Conservation (phyloP, 257 asterid genomes). For the Solanum virginianum region DNA sequence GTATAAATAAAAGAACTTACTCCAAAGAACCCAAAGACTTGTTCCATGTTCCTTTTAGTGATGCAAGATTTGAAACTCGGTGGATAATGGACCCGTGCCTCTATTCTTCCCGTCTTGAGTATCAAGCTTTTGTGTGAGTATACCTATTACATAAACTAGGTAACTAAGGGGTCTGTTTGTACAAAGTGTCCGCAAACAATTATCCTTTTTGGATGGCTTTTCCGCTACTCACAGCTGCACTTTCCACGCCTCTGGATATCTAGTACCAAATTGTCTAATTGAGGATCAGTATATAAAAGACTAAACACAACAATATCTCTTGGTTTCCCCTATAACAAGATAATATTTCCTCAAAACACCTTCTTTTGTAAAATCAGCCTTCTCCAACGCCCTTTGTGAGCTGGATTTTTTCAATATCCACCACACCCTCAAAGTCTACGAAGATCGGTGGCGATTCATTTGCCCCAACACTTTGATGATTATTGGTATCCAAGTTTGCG, state of each 20-base stretch:
- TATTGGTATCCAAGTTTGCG: slow-evolving; percentile 53
- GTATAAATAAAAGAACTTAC: neutral
- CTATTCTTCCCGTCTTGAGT: too few relatives aligned
- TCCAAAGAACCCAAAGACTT: neutral
- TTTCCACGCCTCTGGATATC: neutral
- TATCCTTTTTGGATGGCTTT: neutral
- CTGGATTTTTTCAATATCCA: slow-evolving; percentile 47
- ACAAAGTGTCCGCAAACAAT: too few relatives aligned
- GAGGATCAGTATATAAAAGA: slow-evolving; percentile 38
- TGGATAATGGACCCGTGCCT: too few relatives aligned
- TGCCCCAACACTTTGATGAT: slow-evolving; percentile 58
- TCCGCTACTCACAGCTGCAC: neutral
- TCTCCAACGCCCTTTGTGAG: slow-evolving; percentile 68
- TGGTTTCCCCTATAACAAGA: slow-evolving; percentile 35
- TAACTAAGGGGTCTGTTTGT: too few relatives aligned
- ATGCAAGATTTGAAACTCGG: too few relatives aligned
- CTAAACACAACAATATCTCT: slow-evolving; percentile 47
- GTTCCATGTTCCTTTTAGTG: neutral
- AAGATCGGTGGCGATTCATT: slow-evolving; percentile 55
- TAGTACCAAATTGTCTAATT: neutral
- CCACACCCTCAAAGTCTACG: slow-evolving; percentile 56
- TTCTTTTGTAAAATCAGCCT: slow-evolving; percentile 55
- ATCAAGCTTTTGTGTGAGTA: too few relatives aligned
- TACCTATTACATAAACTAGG: too few relatives aligned
- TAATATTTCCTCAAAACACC: slow-evolving; percentile 60